Evolutionary conservation across 1,284 basidiomycete species (phyloP), one percentile per base, ranked within the genome.

Genomic region (Rhodotorula sp.): DNA sequence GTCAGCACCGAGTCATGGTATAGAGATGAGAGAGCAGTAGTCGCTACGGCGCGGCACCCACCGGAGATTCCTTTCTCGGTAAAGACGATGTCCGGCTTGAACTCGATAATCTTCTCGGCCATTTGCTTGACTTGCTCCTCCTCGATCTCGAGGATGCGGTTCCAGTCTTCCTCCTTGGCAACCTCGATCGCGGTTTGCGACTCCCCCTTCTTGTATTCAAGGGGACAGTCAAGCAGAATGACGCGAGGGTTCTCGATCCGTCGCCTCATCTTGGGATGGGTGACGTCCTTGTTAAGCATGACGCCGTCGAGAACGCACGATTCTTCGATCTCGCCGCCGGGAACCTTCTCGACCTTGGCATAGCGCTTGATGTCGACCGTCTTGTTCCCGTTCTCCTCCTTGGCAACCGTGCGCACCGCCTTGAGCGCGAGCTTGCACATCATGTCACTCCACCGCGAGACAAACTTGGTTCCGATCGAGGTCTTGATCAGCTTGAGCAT

Each of bases 171-270:
- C 83, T 96, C 94, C 81, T 91, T 92, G 47, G 89, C 89, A 76
- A 99, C 94, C 83, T 99, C 95, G 83, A 99, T 99, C 81, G 98
- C 22, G 72, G 96, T 99, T 82, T 99, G 95, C 72, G 86, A 89
- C 83, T 99, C 96, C 55, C 95, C 95, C 85, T 98, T 99, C 84
- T 98, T 99, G 84, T 99, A 98, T 83, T 99, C 96, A 66, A 98
- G 83, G 24, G 95, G 93, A 81, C 94, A 99, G 82, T 99, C 95
- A 65, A 99, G 84, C 58, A 99, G 82, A 44, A 98, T 83, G 71
- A 98, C 91, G 30, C 94, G 83, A 9, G 95, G 96, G 77, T 93
- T 92, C 74, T 86, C 86, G 80, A 98, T 99, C 75, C 92, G 84
- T 70, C 95, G 82, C 69, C 94, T 85, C 95, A 98, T 99, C 79